Base-by-base conservation (phyloP, 768 basidiomycete genomes). In the Pholiota molesta region DNA sequence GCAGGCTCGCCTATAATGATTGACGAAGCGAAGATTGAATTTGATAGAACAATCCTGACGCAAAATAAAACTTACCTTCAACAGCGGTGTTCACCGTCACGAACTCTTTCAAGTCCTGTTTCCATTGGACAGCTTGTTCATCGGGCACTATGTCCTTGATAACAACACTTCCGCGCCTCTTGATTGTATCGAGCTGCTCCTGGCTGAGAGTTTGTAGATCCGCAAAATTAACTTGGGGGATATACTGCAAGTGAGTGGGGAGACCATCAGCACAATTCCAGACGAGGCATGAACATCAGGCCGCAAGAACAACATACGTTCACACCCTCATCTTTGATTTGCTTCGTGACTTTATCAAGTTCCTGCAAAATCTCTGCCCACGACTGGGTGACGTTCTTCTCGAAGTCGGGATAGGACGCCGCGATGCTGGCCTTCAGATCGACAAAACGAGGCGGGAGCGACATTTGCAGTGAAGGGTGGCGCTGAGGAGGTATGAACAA, bases 391-490 rank as follows among this genome's bases (percentile, higher is more conserved):
- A 81, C 79, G 21, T 74, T 78, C 60, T 75, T 71, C 72, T 82
- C 74, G 62, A 84, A 87, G 65, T 83, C 77, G 14, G 86, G 81
- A 63, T 83, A 83, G 2, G 76, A 74, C 0, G 71, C 72, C 0
- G 82, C 84, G 52, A 91, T 85, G 62, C 85, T 76, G 51, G 76
- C 76, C 73, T 91, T 90, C 63, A 89, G 61, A 47, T 87, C 82
- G 5, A 74, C 69, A 65, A 88, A 88, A 45, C 82, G 86, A 40
- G 80, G 69, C n/a, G 84, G 83, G 35, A 77, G 70, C 31, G 65
- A 19, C 61, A 67, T 62, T 29, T 49, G 52, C 21, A 2, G 13
- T 53, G 26, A 3, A 40, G 37, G 74, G 40, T 13, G 45, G 29
- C 4, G 2, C 31, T 31, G 31, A n/a, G 16, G 9, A 23, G 14